Evolutionary conservation across 768 basidiomycete species (phyloP).

Genomic region (Pulveroboletus frians): DNA sequence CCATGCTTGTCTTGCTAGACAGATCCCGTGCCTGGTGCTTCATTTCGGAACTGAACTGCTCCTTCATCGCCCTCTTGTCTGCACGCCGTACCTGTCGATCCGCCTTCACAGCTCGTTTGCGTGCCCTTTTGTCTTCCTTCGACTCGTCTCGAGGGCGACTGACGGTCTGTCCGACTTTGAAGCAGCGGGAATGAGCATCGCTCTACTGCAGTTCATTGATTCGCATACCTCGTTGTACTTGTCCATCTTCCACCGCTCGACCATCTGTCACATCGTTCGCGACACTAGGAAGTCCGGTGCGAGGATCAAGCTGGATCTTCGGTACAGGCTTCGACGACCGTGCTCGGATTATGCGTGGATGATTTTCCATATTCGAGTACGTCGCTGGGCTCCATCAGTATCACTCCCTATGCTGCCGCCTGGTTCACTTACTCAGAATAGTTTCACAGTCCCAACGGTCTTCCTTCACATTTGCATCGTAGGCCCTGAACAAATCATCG

Average conservation of each 20-base stretch:
- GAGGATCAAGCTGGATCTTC: conserved; percentile 68
- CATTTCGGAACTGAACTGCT: conserved; percentile 58
- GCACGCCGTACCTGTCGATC: conserved; percentile 59
- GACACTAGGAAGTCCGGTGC: conserved; percentile 70
- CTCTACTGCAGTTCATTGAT: background rate
- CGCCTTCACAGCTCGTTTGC: conserved; percentile 65
- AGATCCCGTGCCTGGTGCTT: conserved; percentile 52
- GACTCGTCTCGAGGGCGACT: conserved; percentile 72
- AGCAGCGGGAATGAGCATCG: conserved; percentile 2
- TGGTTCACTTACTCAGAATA: conserved; percentile 66
- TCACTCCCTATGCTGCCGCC: background rate
- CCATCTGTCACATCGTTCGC: conserved; percentile 19
- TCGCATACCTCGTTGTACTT: conserved; percentile 23
- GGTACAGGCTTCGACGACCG: conserved; percentile 49
- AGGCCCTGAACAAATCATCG: conserved; percentile 37
- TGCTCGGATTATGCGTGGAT: conserved; percentile 81
- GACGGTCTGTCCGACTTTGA: conserved; percentile 42
- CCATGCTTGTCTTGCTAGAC: conserved; percentile 38
- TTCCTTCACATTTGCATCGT: conserved; percentile 46
- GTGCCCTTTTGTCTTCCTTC: conserved; percentile 63
- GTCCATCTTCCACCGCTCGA: conserved; percentile 22
- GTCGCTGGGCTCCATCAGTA: conserved; percentile 55
- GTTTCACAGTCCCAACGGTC: conserved; percentile 96
- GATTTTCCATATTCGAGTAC: conserved; percentile 96
- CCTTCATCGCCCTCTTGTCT: conserved; percentile 64